Base-by-base conservation (phyloP, 1,139 yeast genomes). In the Saccharomyces uvarum region DNA sequence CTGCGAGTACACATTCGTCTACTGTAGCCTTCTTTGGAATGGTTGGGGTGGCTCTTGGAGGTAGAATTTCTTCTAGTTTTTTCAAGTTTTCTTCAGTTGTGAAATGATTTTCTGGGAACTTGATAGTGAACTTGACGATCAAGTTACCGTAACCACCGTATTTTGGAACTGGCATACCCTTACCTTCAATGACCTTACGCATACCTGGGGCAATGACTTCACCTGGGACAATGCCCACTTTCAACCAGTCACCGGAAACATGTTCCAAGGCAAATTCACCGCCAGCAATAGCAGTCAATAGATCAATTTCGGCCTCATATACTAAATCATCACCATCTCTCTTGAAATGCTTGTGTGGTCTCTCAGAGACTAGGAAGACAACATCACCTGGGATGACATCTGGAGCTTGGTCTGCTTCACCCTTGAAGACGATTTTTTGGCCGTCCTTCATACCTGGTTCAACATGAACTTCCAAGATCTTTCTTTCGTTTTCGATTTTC, bases 401-500 rank as follows among this genome's bases (percentile, higher is more conserved):
- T 57, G 99, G 99, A 63, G 88, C 95, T 74, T 93, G 97, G 74
- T 95, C 99, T 68, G 98, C 98, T 77, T 91, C 97, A 62, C 97
- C 98, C 65, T 83, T 79, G 77, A 91, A 93, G 4, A 84, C 89
- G 66, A 95, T 81, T 74, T 84, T 84, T 76, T 91, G 97, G 56
- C 97, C 97, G 68, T 90, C 88, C 69, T 80, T 85, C 98, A 93
- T 93, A 77, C 99, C 99, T 67, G 95, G 95, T 71, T 90, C 97
- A 68, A 93, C 82, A 74, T 91, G 89, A 57, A 93, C 98, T 75
- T 91, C 95, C 69, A 93, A 78, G 60, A 93, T 86, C 79, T 93
- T 93, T 77, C 96, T 85, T 77, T 93, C 98, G 62, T 81, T 80
- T 61, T 77, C 77, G 53, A 91, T 85, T 80, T 91, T 93, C 77